Base-by-base conservation (phyloP, 1,284 basidiomycete genomes). In the Trichosporon sp. region DNA sequence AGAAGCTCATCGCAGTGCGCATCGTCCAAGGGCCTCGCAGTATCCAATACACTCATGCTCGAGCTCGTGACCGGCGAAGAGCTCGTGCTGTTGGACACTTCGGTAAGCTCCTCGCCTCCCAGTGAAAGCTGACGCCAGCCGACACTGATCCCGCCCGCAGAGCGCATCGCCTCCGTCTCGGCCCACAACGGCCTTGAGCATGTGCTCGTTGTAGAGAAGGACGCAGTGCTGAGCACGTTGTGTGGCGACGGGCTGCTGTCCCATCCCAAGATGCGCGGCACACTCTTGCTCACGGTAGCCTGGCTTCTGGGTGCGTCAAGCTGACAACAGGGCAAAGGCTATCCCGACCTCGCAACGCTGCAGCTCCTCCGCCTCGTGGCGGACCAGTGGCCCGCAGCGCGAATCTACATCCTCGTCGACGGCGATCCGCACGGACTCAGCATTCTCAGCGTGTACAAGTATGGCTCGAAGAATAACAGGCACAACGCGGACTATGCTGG, bases 141-240 rank as follows among this genome's bases (percentile, higher is more conserved):
- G 1, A 83, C 85, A 0, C 82, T 95, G 27, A 90, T 95, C 63
- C 92, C 92, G 1, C 83, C 85, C 0, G 84, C 84, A 23, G 89
- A 91, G 73, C 85, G 87, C 52, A 88, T 95, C 44, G 76, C 81
- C 8, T 80, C 81, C 0, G 84, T 93, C 65, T 80, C 84, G 21
- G 73, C 89, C 0, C 75, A 82, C 0, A 78, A 84, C 7, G 78
- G 83, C 44, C 72, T 92, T 5, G 70, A 83, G 0, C 96, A 91
- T 89, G 85, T 95, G 4, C 82, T 96, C 16, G 81, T 96, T 0
- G 85, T 96, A 11, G 94, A 97, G 78, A 97, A 97, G 81, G 94
- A 97, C 81, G 93, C 49, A 13, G 14, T 54, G 2, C 49, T 54
- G 10, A 27, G 49, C 36, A 44, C 56, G 52, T 37, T 61, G 54